These are phyloP conservation scores for Tuber borchii DNA, from an alignment of 495 filamentous ascomycete species.

Conservation along the genomic window DNA sequence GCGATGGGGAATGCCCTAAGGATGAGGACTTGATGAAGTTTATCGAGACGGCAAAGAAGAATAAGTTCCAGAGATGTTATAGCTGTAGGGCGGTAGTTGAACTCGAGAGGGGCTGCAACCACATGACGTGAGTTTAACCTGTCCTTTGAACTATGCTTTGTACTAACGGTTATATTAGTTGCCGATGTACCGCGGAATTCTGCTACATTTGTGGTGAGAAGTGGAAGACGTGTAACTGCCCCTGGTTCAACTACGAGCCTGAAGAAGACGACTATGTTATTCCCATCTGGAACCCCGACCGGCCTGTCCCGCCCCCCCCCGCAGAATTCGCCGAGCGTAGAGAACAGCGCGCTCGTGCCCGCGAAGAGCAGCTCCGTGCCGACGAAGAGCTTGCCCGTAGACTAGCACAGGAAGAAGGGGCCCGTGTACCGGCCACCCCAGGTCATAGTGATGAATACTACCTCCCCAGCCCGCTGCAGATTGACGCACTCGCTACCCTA, in stretches of 20 bases:
- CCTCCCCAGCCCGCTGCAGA: conserved; percentile 24
- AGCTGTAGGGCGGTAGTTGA: conserved; percentile 71
- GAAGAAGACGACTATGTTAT: conserved; percentile 49
- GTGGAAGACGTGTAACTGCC: conserved; percentile 78
- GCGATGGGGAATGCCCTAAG: conserved; percentile 58
- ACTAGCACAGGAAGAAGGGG: conserved; percentile 30
- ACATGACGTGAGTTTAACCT: conserved; percentile 62
- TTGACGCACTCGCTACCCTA: conserved; percentile 34
- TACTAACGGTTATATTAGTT: conserved; percentile 24
- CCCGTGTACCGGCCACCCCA: conserved; percentile 13
- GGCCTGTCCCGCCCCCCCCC: conserved; percentile 20
- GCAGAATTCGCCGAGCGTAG: conserved; percentile 27
- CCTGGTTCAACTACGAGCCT: conserved; percentile 65
- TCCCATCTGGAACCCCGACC: conserved; percentile 34
- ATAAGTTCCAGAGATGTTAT: conserved; percentile 71
- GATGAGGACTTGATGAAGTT: conserved; percentile 62
- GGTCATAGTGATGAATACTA: conserved; percentile 29
- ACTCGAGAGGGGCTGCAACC: conserved; percentile 72
- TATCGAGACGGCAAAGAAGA: conserved; percentile 60
- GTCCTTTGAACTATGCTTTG: conserved; percentile 6
- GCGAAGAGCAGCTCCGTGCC: conserved; percentile 33
- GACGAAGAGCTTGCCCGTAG: conserved; percentile 36
- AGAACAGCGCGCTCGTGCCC: conserved; percentile 33
- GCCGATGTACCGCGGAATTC: conserved; percentile 69
- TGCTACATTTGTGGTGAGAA: conserved; percentile 71